These are phyloP conservation scores for Dioscorea dumetorum DNA, from an alignment of 106 monocot genomes.

Conservation along the genomic window DNA sequence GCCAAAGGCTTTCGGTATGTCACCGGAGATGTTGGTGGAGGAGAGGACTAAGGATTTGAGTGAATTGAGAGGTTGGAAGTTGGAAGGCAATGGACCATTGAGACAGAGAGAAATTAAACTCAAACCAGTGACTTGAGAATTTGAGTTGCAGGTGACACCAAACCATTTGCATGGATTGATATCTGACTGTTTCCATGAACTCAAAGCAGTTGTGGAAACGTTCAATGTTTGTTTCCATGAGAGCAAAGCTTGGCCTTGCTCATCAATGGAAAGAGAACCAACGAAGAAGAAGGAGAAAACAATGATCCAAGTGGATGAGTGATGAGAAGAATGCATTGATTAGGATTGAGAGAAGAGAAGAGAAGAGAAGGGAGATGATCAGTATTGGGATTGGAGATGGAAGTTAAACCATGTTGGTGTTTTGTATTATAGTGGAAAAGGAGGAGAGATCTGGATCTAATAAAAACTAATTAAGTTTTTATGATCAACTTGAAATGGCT, in stretches of 20 bases:
- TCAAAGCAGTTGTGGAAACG: conserved; percentile 25
- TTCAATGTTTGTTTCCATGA: conserved; percentile 64
- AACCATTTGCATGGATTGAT: conserved; percentile 67
- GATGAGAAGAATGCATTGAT: conserved; percentile 3
- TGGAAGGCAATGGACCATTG: conserved; percentile 63
- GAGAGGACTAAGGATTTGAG: conserved; percentile 56
- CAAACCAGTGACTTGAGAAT: conserved; percentile 32
- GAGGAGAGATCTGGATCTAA: conserved; percentile 90
- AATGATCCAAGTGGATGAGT: neutral
- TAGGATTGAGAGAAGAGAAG: conserved; percentile 8
- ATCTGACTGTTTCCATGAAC: conserved; percentile 62
- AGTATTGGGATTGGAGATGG: conserved; percentile 79
- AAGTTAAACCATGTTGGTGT: conserved; percentile 49
- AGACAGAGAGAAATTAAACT: conserved; percentile 37
- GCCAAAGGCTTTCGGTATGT: conserved; percentile 58
- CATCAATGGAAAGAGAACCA: conserved; percentile 39
- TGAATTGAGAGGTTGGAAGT: conserved; percentile 43
- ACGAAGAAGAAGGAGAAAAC: conserved; percentile 13
- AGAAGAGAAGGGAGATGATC: neutral
- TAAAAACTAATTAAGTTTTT: conserved; percentile 15
- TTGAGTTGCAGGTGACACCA: conserved; percentile 62
- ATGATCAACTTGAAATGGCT: conserved; percentile 2
- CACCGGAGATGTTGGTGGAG: conserved; percentile 73
- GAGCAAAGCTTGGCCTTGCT: conserved; percentile 73
- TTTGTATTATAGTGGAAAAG: conserved; percentile 77